Evolutionary conservation across 768 basidiomycete species (phyloP).

Genomic region (Strobilomyces confusus): DNA sequence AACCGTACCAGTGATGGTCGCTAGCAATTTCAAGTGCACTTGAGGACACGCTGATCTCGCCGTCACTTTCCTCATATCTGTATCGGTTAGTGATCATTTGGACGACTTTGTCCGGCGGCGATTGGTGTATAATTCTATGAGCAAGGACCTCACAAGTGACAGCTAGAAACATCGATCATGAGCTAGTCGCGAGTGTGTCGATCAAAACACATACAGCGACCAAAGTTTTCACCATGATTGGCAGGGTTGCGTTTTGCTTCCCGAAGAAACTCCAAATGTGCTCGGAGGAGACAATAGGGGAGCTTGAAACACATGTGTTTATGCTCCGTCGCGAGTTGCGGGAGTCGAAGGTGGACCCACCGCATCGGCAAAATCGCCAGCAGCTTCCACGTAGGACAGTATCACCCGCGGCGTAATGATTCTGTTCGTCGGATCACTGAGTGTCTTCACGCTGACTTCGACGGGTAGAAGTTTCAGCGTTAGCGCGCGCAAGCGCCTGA

Average conservation of each 20-base stretch:
- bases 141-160: constrained; percentile 83
- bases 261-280: constrained; percentile 74
- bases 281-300: constrained; percentile 77
- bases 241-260: constrained; percentile 81
- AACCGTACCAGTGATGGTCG: constrained; percentile 75
- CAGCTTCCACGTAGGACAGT: constrained; percentile 69
- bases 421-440: constrained; percentile 76
- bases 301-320: constrained; percentile 42
- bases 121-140: constrained; percentile 69
- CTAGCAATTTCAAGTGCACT: constrained; percentile 90
- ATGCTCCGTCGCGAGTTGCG: background rate
- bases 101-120: constrained; percentile 58
- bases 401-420: constrained; percentile 82
- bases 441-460: constrained; percentile 62
- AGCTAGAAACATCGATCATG: constrained; percentile 39
- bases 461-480: constrained; percentile 74
- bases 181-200: background rate
- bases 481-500: constrained; percentile 74
- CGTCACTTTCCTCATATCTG: constrained; percentile 67
- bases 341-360: constrained; percentile 39
- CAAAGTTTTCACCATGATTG: constrained; percentile 81
- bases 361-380: constrained; percentile 84
- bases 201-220: constrained; percentile 53
- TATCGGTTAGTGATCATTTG: constrained; percentile 77
- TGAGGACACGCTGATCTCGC: constrained; percentile 66